Evolutionary conservation across 345 rosid species (phyloP).

Genomic region (Populus davidiana): DNA sequence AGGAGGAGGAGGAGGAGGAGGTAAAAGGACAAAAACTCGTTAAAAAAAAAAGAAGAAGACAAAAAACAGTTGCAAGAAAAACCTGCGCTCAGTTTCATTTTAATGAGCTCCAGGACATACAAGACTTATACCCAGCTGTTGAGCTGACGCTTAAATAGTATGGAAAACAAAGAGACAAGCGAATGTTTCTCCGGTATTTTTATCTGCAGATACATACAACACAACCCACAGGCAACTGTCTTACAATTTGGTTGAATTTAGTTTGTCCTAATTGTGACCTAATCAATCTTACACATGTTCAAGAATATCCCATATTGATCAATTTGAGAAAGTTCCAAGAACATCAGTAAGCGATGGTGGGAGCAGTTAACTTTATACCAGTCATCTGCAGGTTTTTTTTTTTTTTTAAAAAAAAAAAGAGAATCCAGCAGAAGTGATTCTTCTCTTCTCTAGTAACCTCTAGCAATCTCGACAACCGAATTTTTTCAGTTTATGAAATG

Average conservation of each 20-base stretch:
- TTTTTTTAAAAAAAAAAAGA: too few relatives aligned
- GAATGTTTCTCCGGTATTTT: constrained; percentile 9
- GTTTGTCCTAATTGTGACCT: not conserved
- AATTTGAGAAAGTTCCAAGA: not conserved
- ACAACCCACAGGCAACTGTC: not conserved
- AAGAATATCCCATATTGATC: not conserved
- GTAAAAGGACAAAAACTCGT: constrained; percentile 9
- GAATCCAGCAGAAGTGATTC: not conserved
- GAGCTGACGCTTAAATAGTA: not conserved
- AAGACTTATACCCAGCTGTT: not conserved
- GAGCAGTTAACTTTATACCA: not conserved
- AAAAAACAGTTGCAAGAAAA: constrained; percentile 27
- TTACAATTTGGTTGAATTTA: too few relatives aligned
- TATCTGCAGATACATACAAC: not conserved
- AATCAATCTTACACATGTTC: not conserved
- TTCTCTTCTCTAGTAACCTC: too few relatives aligned
- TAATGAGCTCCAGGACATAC: not conserved
- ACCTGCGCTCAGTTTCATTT: not conserved
- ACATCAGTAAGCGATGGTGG: not conserved
- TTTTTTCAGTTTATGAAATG: not conserved
- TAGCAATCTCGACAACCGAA: not conserved
- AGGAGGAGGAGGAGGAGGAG: not conserved
- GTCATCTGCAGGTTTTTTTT: too few relatives aligned
- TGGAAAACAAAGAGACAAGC: not conserved
- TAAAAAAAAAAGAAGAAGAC: constrained; percentile 27